A percentile compares a stretch with the other conserved stretches of the same genome.
Conservation (phyloP, 768 basidiomycete genomes). For the Candolleomyces efflorescens region DNA sequence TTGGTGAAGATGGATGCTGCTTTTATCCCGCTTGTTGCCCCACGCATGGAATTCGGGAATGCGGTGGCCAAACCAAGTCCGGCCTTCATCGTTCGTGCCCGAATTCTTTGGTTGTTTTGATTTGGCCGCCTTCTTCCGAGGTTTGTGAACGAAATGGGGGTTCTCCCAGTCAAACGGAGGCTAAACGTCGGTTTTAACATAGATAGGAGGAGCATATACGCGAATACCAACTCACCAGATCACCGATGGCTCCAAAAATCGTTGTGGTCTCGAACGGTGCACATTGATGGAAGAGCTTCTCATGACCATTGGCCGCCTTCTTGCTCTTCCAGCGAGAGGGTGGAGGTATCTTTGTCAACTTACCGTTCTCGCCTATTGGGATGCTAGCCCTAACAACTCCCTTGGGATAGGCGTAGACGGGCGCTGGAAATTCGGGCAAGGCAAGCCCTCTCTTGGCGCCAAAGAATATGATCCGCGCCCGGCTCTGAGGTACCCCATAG, state of each 20-base stretch:
- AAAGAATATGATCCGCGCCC: slow-evolving; percentile 65
- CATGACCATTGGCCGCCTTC: slow-evolving; percentile 21
- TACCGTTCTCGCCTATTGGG: slow-evolving; percentile 30
- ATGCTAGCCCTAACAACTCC: slow-evolving; percentile 32
- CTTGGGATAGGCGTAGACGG: slow-evolving; percentile 48
- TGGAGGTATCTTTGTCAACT: slow-evolving; percentile 30
- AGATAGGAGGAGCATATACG: background rate
- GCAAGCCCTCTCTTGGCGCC: slow-evolving; percentile 54
- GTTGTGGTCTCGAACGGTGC: slow-evolving; percentile 60
- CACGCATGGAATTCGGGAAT: slow-evolving; percentile 45
- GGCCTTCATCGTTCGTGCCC: slow-evolving; percentile 19
- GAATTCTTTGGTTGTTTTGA: slow-evolving; percentile 18
- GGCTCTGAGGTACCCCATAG: slow-evolving; percentile 70
- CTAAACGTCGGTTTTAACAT: slow-evolving; percentile 24
- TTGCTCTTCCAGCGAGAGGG: slow-evolving; percentile 35
- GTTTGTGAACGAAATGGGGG: background rate
- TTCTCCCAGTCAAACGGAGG: slow-evolving; percentile 66
- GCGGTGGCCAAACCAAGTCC: background rate
- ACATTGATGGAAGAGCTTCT: slow-evolving; percentile 33
- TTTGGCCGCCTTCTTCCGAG: no score
- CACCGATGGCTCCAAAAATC: slow-evolving; percentile 61
- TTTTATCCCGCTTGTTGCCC: slow-evolving; percentile 3
- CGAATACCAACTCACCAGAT: slow-evolving; percentile 49
- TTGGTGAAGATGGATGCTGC: background rate
- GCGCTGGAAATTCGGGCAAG: slow-evolving; percentile 61